Percentiles rank a stretch among this genome's conserved stretches.
phyloP scores from a whole-genome alignment of 768 basidiomycete species.

The Amanita phalloides region DNA sequence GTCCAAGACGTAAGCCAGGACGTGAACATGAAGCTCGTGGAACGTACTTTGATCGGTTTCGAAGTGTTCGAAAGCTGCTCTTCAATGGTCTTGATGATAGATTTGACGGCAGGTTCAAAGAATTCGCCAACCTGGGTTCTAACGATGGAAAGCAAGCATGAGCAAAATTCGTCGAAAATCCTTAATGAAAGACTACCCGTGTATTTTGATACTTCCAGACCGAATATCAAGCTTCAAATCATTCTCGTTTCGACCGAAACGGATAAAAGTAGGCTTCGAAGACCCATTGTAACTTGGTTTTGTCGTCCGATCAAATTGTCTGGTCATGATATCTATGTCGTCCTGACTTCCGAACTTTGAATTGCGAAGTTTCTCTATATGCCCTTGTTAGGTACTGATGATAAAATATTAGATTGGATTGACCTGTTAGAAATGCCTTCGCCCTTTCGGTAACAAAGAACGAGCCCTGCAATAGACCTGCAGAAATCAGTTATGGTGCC shows the following conservation, averaged over 20 bases:
- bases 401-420: background rate
- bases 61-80: background rate
- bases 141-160: too few relatives aligned
- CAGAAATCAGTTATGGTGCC: conserved; percentile 20
- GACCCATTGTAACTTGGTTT: conserved; percentile 27
- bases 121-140: background rate
- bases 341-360: background rate
- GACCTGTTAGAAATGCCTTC: background rate
- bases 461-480: conserved; percentile 4
- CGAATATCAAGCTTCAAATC: conserved; percentile 28
- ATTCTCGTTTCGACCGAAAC: conserved; percentile 33
- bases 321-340: background rate
- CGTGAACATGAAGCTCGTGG: background rate
- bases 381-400: background rate
- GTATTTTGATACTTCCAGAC: conserved; percentile 23
- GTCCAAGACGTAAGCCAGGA: background rate
- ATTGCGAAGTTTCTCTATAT: background rate
- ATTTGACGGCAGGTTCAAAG: too few relatives aligned
- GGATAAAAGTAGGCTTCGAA: conserved; percentile 30
- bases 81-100: background rate
- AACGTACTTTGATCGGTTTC: background rate
- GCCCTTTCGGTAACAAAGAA: background rate
- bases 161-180: too few relatives aligned
- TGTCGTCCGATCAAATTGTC: conserved; percentile 34
- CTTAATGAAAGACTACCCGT: background rate